A percentile compares a stretch with the other conserved stretches of the same genome.
Conservation (phyloP, 2,329 filamentous ascomycete species). For the Coniochaeta hoffmannii region DNA sequence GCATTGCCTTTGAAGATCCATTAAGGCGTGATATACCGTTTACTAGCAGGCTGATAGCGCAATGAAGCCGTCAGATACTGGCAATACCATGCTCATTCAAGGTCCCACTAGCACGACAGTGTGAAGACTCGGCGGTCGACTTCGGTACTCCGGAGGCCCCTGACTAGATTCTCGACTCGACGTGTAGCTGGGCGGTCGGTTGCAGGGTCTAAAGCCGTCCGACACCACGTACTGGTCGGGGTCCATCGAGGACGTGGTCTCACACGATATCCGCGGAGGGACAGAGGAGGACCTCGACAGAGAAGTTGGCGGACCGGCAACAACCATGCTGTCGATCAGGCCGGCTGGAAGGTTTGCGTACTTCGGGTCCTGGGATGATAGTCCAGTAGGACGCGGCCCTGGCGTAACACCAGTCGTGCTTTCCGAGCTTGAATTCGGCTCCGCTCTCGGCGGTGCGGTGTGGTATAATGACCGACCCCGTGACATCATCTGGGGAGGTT, state of each 20-base stretch:
- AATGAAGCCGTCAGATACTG: no score
- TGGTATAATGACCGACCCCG: background rate
- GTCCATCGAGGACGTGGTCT: slow-evolving; percentile 14
- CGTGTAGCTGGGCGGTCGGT: slow-evolving; percentile 1
- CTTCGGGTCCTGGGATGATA: background rate
- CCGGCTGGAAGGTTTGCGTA: slow-evolving; percentile 4
- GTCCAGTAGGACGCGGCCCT: background rate
- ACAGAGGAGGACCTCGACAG: no score
- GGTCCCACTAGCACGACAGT: background rate
- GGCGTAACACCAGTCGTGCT: background rate
- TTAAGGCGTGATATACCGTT: background rate
- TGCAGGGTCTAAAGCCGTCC: slow-evolving; percentile 14
- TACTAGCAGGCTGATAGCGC: background rate
- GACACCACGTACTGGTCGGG: slow-evolving; percentile 14
- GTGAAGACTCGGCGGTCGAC: slow-evolving; percentile 15
- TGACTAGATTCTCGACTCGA: background rate
- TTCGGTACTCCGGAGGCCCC: slow-evolving; percentile 8
- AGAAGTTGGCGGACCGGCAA: no score
- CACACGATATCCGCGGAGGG: slow-evolving; percentile 8
- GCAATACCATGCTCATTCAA: background rate
- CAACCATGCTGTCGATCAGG: background rate
- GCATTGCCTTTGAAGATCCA: background rate
- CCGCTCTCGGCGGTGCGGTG: background rate
- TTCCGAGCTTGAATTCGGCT: background rate
- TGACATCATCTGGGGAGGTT: background rate